Percentiles rank a stretch among this genome's conserved stretches.
phyloP scores from a whole-genome alignment of 2,329 filamentous ascomycete genomes.

The Orbilia ellipsospora region DNA sequence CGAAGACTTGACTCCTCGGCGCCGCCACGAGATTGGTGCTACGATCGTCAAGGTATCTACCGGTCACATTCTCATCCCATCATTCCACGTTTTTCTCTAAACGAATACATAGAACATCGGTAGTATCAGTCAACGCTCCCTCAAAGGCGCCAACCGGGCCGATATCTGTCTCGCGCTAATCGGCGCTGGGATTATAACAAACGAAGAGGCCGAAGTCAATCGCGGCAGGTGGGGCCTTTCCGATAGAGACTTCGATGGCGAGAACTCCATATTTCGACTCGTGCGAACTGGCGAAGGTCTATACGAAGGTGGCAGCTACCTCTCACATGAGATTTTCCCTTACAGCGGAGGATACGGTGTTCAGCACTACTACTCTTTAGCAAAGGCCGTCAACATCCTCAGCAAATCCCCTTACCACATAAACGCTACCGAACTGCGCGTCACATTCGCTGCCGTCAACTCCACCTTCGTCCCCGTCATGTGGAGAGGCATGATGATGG shows the following conservation, averaged over 20 bases:
- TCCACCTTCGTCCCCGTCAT: constrained; percentile 54
- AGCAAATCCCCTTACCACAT: constrained; percentile 47
- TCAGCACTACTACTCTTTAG: constrained; percentile 51
- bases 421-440: constrained; percentile 28
- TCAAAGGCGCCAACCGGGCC: constrained; percentile 52
- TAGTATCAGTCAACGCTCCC: constrained; percentile 32
- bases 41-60: constrained; percentile 47
- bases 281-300: constrained; percentile 52
- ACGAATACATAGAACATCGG: constrained; percentile 33
- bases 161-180: constrained; percentile 50
- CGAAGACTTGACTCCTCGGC: constrained; percentile 47
- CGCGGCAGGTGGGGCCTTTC: constrained; percentile 46
- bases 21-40: constrained; percentile 40
- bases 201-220: constrained; percentile 40
- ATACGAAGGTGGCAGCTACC: constrained; percentile 55
- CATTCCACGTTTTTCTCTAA: neutral
- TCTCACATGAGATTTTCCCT: constrained; percentile 55
- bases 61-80: neutral
- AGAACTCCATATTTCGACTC: constrained; percentile 50
- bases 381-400: constrained; percentile 47
- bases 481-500: constrained; percentile 56
- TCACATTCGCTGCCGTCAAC: constrained; percentile 47
- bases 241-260: constrained; percentile 36
- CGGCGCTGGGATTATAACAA: constrained; percentile 45
- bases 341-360: constrained; percentile 56